These are phyloP conservation scores for Clavispora carvajalis DNA, from an alignment of 805 yeast genomes.

Conservation along the genomic window DNA sequence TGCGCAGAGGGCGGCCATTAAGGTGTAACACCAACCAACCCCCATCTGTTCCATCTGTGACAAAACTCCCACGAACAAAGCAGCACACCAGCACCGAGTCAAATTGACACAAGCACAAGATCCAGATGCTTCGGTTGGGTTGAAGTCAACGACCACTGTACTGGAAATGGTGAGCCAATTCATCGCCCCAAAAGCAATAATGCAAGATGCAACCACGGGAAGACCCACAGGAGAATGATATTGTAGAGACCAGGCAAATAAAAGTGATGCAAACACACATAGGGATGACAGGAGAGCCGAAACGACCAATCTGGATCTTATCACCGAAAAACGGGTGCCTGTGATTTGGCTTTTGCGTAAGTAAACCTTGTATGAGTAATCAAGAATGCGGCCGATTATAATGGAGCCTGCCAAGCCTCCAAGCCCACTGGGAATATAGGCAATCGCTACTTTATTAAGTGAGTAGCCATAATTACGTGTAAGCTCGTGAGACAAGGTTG, in stretches of 20 bases:
- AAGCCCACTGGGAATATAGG: constrained; percentile 4
- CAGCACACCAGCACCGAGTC: constrained; percentile 4
- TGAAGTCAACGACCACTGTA: constrained; percentile 3
- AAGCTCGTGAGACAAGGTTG: background rate
- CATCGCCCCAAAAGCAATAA: constrained; percentile 5
- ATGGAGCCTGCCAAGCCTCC: constrained; percentile 3
- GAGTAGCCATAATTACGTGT: constrained; percentile 1
- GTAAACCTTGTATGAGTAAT: background rate
- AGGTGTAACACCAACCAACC: constrained; percentile 3
- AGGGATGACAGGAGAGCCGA: constrained; percentile 1
- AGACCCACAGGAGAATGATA: background rate
- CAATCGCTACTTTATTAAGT: constrained; percentile 1
- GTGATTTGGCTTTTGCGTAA: background rate
- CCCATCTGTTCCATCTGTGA: constrained; percentile 2
- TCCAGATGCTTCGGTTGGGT: constrained; percentile 2
- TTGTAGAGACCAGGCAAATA: constrained; percentile 3
- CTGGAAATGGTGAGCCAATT: constrained; percentile 5
- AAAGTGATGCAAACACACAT: background rate
- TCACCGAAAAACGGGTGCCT: background rate
- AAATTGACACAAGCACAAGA: constrained; percentile 2
- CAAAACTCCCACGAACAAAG: constrained; percentile 1
- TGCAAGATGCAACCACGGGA: constrained; percentile 1
- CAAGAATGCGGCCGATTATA: constrained; percentile 1
- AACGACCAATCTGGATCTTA: constrained; percentile 1
- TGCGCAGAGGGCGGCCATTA: constrained; percentile 2